These are phyloP conservation scores for Penicillium crystallinum DNA, from an alignment of 495 filamentous ascomycete species.

Conservation along the genomic window DNA sequence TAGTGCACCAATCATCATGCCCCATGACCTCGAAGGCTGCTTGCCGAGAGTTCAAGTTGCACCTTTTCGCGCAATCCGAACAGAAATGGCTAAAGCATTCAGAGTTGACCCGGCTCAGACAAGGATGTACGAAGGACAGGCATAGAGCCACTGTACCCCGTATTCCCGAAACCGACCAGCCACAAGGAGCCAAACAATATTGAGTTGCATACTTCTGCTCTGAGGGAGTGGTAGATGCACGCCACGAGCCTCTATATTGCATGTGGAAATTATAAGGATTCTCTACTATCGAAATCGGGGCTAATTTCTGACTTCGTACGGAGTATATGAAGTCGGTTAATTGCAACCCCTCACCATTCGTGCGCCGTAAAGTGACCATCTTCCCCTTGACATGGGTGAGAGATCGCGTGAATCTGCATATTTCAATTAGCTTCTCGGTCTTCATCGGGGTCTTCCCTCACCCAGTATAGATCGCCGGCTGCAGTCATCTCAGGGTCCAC, in stretches of 20 bases:
- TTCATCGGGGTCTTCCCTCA: not conserved
- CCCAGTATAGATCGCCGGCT: conserved; percentile 5
- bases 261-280: not conserved
- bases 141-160: not conserved
- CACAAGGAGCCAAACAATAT: not conserved
- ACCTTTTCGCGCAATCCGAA: not conserved
- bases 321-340: not conserved
- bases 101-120: not conserved
- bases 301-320: not conserved
- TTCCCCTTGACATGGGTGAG: not conserved
- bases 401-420: not conserved
- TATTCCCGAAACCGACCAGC: not conserved
- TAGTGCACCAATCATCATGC: conserved; percentile 5
- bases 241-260: not conserved
- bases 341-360: not conserved
- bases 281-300: not conserved
- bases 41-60: not conserved
- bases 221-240: too few species aligned
- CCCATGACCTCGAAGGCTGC: not conserved
- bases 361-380: not conserved
- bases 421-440: not conserved
- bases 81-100: not conserved
- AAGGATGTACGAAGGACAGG: not conserved
- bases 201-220: not conserved
- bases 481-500: not conserved